These are phyloP conservation scores for Mycosphaerella sp. DNA, from an alignment of 2,329 filamentous ascomycete species.

Conservation along the genomic window DNA sequence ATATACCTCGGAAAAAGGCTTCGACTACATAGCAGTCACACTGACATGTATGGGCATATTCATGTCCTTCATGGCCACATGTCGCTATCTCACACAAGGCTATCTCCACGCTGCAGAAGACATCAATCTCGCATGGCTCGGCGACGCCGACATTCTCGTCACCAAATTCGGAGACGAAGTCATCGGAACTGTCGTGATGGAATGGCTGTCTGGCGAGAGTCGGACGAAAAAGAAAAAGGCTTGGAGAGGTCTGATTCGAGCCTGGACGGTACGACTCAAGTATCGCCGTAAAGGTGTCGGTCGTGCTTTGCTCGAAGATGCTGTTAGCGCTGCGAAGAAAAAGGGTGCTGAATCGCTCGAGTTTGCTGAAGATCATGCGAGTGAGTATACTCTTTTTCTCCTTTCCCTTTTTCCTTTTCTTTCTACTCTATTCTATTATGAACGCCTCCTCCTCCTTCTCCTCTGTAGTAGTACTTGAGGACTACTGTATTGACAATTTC, in stretches of 20 bases:
- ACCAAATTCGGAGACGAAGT: conserved; percentile 62
- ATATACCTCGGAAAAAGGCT: conserved; percentile 37
- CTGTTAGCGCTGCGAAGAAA: conserved; percentile 61
- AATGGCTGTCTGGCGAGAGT: conserved; percentile 50
- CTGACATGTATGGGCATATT: conserved; percentile 56
- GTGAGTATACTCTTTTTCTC: conserved; percentile 50
- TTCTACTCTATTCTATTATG: no score
- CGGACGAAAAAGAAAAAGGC: conserved; percentile 45
- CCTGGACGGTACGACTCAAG: conserved; percentile 69
- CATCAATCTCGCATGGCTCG: conserved; percentile 58
- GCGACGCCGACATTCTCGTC: conserved; percentile 48
- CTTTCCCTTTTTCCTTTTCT: no score
- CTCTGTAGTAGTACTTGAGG: neutral
- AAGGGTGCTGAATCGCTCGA: conserved; percentile 64
- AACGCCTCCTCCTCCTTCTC: no score
- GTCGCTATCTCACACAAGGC: conserved; percentile 54
- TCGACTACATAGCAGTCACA: conserved; percentile 51
- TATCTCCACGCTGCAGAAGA: conserved; percentile 61
- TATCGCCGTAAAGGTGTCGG: conserved; percentile 70
- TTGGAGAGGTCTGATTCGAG: conserved; percentile 66
- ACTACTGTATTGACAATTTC: conserved; percentile 5
- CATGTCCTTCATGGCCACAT: conserved; percentile 57
- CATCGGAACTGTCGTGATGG: conserved; percentile 65
- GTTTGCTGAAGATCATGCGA: conserved; percentile 73
- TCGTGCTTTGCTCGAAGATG: conserved; percentile 64